Percentiles rank a stretch among this genome's conserved stretches.
Evolutionary conservation across 805 yeast species (phyloP).

Genomic region (Pichia nanzhaoensis): DNA sequence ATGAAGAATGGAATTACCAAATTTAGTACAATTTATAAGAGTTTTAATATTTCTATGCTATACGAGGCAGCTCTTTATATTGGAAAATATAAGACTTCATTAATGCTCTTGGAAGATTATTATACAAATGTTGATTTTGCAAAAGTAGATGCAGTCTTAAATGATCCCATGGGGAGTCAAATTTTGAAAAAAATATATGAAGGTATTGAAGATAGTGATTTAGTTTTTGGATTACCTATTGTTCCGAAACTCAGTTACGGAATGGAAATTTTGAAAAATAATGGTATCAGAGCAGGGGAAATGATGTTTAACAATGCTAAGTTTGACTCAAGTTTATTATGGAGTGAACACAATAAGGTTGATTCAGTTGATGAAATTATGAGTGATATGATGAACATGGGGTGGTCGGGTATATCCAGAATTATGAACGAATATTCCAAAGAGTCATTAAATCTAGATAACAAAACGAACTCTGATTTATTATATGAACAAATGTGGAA

Average conservation of each 20-base stretch:
- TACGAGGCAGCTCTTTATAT: slow-evolving; percentile 30
- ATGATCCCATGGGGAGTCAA: slow-evolving; percentile 10
- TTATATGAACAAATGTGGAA: slow-evolving; percentile 69
- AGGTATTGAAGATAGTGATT: slow-evolving; percentile 54
- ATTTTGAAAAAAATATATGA: slow-evolving; percentile 37
- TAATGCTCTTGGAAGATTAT: slow-evolving; percentile 44
- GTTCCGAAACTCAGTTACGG: slow-evolving; percentile 49
- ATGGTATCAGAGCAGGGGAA: slow-evolving; percentile 18
- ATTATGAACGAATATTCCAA: slow-evolving; percentile 23
- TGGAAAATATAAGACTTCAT: slow-evolving; percentile 35
- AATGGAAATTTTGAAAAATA: slow-evolving; percentile 34
- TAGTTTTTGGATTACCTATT: slow-evolving; percentile 59
- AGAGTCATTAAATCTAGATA: background rate
- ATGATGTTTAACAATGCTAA: slow-evolving; percentile 51
- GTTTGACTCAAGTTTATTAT: slow-evolving; percentile 38
- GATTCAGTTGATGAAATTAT: slow-evolving; percentile 20
- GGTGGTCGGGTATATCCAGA: slow-evolving; percentile 52
- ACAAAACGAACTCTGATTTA: slow-evolving; percentile 14
- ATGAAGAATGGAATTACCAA: slow-evolving; percentile 23
- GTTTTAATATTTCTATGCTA: slow-evolving; percentile 27
- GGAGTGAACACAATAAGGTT: background rate
- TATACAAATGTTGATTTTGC: slow-evolving; percentile 13
- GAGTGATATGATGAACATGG: slow-evolving; percentile 40
- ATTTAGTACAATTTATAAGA: slow-evolving; percentile 28
- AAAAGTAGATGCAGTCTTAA: background rate